A percentile compares a stretch with the other conserved stretches of the same genome.
phyloP scores from a whole-genome alignment of 2,329 filamentous ascomycete genomes.

The Geoglossum cookeanum region DNA sequence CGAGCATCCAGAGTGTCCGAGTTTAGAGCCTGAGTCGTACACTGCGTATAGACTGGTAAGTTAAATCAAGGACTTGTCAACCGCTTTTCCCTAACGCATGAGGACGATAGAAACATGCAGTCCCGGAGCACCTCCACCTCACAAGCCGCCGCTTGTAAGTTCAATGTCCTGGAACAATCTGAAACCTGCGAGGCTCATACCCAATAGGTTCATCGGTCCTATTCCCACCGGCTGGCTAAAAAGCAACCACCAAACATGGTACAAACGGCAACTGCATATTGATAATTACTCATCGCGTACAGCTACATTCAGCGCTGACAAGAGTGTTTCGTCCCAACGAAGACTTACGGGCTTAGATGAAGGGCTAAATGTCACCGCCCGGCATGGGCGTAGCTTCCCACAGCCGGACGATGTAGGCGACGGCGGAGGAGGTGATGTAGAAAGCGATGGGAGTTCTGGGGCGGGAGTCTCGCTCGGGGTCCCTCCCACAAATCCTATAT shows the following conservation, averaged over 20 bases:
- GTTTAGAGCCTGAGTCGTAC: constrained; percentile 26
- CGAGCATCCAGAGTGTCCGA: background rate
- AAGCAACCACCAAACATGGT: constrained; percentile 44
- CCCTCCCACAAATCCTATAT: constrained; percentile 3
- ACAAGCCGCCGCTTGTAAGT: constrained; percentile 33
- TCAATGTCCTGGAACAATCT: background rate
- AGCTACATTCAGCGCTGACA: constrained; percentile 32
- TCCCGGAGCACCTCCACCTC: constrained; percentile 39
- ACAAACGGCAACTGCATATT: constrained; percentile 26
- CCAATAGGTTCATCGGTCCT: constrained; percentile 36
- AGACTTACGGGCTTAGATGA: constrained; percentile 24
- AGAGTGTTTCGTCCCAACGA: constrained; percentile 24
- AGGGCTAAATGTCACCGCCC: constrained; percentile 20
- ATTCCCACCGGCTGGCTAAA: constrained; percentile 46
- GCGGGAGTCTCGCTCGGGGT: background rate
- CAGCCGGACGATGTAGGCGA: constrained; percentile 19
- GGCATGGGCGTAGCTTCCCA: constrained; percentile 23
- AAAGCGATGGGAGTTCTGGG: constrained; percentile 6
- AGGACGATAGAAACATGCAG: constrained; percentile 34
- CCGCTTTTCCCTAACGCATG: background rate
- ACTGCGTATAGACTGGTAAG: constrained; percentile 34
- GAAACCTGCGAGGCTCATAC: background rate
- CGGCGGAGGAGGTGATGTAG: constrained; percentile 14
- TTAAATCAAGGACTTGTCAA: background rate
- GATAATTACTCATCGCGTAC: constrained; percentile 26